Base-by-base conservation (phyloP, 2,329 filamentous ascomycete genomes). In the Knoxdaviesia capensis region DNA sequence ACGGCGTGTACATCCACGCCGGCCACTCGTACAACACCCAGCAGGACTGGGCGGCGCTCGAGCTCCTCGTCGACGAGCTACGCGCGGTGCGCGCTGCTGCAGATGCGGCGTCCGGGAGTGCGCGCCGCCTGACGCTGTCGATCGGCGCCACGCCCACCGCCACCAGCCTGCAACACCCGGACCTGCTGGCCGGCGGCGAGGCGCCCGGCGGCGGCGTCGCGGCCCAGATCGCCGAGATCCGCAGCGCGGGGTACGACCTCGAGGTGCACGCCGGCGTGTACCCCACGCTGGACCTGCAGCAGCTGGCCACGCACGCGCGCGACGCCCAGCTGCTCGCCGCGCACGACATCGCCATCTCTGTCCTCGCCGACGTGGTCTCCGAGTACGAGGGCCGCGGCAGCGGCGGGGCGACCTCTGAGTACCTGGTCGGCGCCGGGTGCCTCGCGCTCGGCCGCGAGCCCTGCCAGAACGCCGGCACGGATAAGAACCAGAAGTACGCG, bases 211-310 rank as follows among this genome's bases (percentile, higher is more conserved):
- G 58, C 5, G 58, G 55, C 0, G 52, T 55, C 5, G 53, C 58
- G 8, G 11, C 31, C 9, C 34, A 39, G 11, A 39, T 43, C 6
- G 38, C 34, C n/a, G 40, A 41, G 9, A 38, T 44, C 29, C 61
- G 71, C 34, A 57, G 49, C 1, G 54, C 62, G 30, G 39, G 39
- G 1, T 43, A 43, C 10, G 51, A 49, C 7, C 63, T 85, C 30
- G 81, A 86, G 53, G 62, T 85, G 2, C 82, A 87, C 54, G 80
- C 81, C 0, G 81, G 80, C 31, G 78, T 83, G 3, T 88, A 87
- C 53, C 74, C 81, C 0, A 64, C 76, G 3, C 68, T 88, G 6
- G 83, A 90, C 55, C 64, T 87, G 50, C 83, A 90, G 55, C 83
- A 90, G 55, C 63, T 88, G 2, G 75, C 80, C 1, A 83, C 81